Evolutionary conservation across 2,329 filamentous ascomycete species (phyloP).

Genomic region (Hypoxylon sp.): DNA sequence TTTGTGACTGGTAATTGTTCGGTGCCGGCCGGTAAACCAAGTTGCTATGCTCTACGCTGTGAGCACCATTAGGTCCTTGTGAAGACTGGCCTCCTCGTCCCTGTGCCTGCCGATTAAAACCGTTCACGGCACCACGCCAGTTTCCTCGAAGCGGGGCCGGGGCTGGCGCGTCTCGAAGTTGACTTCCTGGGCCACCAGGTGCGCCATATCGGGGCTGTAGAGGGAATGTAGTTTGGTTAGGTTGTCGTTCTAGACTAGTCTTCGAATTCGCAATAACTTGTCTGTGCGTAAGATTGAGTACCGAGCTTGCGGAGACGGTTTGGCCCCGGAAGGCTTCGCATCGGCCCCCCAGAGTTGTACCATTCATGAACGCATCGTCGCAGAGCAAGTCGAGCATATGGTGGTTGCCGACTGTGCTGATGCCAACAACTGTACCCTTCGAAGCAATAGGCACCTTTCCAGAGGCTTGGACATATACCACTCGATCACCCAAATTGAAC

Average conservation of each 20-base stretch:
- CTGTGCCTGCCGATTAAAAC: slow-evolving; percentile 51
- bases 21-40: slow-evolving; percentile 59
- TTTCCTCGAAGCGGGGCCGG: slow-evolving; percentile 64
- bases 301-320: slow-evolving; percentile 86
- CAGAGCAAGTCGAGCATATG: slow-evolving; percentile 91
- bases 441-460: slow-evolving; percentile 95
- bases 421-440: slow-evolving; percentile 91
- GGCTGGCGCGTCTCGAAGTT: slow-evolving; percentile 66
- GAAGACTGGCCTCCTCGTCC: slow-evolving; percentile 47
- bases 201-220: slow-evolving; percentile 33
- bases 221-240: slow-evolving; percentile 54
- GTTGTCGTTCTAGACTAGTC: slow-evolving; percentile 62
- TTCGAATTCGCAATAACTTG: slow-evolving; percentile 79
- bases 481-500: slow-evolving; percentile 86
- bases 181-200: slow-evolving; percentile 63
- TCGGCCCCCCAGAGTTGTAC: slow-evolving; percentile 87
- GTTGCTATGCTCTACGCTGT: slow-evolving; percentile 60
- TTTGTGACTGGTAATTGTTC: slow-evolving; percentile 32
- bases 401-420: slow-evolving; percentile 85
- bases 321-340: slow-evolving; percentile 94
- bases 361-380: slow-evolving; percentile 96
- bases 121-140: slow-evolving; percentile 66
- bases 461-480: slow-evolving; percentile 91
- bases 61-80: slow-evolving; percentile 48
- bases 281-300: slow-evolving; percentile 84